Evolutionary conservation across 306 rosid genomes (phyloP).

Genomic region (Castanea crenata): DNA sequence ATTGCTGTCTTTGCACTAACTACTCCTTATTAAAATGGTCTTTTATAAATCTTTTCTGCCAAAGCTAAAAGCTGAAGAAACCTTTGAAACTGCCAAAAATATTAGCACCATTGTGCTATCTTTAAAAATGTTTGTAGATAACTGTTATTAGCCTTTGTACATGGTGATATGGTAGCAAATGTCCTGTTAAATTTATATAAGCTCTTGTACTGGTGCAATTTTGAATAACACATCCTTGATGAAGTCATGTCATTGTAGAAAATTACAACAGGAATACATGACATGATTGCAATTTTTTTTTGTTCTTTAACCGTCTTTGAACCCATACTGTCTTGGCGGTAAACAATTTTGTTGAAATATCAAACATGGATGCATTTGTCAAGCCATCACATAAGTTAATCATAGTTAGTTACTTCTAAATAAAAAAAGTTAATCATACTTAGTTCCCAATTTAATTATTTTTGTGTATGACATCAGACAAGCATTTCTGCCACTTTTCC

Average conservation of each 20-base stretch:
- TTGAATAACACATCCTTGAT: neutral
- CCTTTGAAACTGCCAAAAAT: no score
- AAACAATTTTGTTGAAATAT: neutral
- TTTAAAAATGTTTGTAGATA: neutral
- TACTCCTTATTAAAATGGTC: neutral
- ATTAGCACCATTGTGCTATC: neutral
- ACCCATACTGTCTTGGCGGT: neutral
- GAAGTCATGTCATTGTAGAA: neutral
- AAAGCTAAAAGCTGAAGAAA: neutral
- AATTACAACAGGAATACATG: neutral
- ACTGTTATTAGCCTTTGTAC: neutral
- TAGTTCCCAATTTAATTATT: neutral
- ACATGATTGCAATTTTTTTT: neutral
- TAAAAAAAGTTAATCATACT: neutral
- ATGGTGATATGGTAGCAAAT: neutral
- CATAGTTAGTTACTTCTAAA: neutral
- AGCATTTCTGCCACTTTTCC: slow-evolving; percentile 1
- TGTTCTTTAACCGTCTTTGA: neutral
- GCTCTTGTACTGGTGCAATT: neutral
- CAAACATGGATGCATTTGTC: neutral
- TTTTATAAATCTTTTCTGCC: neutral
- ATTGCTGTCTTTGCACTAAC: neutral
- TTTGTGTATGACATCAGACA: neutral
- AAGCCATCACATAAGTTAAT: neutral
- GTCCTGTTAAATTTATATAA: neutral